A percentile compares a stretch with the other conserved stretches of the same genome.
phyloP scores from a whole-genome alignment of 2,329 filamentous ascomycete species.

The Ophiostoma angusticollis region DNA sequence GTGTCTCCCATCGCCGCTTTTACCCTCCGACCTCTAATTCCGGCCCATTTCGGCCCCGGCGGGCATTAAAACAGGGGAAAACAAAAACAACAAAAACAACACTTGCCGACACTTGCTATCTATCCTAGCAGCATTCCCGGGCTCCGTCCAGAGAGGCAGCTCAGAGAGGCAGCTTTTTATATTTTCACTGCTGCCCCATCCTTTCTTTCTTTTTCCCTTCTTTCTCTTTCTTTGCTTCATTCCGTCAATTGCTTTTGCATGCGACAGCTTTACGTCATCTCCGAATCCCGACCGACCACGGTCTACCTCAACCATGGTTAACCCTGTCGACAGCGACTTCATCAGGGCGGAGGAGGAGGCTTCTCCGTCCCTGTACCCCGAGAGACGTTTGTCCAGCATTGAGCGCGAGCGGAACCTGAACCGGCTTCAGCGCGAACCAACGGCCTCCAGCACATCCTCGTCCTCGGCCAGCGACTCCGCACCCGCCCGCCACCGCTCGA shows the following conservation, averaged over 20 bases:
- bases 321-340: conserved; percentile 42
- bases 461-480: conserved; percentile 29
- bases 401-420: conserved; percentile 29
- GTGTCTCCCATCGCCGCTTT: too few relatives aligned
- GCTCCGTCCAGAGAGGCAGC: too few relatives aligned
- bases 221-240: not conserved
- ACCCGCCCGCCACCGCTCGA: not conserved
- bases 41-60: too few relatives aligned
- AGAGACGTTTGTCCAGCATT: conserved; percentile 17
- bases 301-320: conserved; percentile 31
- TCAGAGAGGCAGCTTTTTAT: not conserved
- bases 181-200: not conserved
- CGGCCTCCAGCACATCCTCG: conserved; percentile 36
- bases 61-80: too few relatives aligned
- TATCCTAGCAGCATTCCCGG: too few relatives aligned
- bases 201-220: not conserved
- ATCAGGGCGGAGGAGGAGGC: conserved; percentile 42
- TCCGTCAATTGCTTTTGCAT: too few relatives aligned
- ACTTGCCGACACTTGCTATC: too few relatives aligned
- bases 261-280: too few relatives aligned
- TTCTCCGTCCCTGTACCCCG: conserved; percentile 21
- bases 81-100: too few relatives aligned
- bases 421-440: conserved; percentile 48
- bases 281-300: conserved; percentile 1
- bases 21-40: too few relatives aligned